Evolutionary conservation across 1,284 basidiomycete genomes (phyloP), one percentile per base, ranked within the genome.

Genomic region (Papiliotrema flavescens): DNA sequence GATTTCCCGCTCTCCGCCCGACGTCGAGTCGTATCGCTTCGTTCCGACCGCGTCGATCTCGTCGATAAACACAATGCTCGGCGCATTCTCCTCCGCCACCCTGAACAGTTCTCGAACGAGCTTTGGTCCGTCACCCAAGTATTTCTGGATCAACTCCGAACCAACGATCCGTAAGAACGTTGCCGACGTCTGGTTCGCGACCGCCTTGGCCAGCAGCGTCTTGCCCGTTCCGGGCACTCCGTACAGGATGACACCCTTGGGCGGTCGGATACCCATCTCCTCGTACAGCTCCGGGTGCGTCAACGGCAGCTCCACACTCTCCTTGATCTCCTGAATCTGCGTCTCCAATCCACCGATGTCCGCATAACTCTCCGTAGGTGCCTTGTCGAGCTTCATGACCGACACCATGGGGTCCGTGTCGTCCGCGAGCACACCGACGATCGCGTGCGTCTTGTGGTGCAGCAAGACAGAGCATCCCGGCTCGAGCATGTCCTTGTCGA

Each of bases 271-370:
- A 57, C 96, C 96, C 96, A 99, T 98, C 80, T 98, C 95, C 76
- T 98, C 95, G 78, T 98, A 99, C 40, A 98, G 79, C 73, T 99
- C 96, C 9, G 96, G 96, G 74, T 98, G 96, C 17, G 95, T 98
- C 46, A 99, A 82, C 0, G 96, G 96, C 47, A 99, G 82, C 76
- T 98, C 96, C 57, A 99, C 95, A 23, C 95, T 91, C 86, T 99
- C 95, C 87, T 98, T 98, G 74, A 98, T 98, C 78, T 98, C 95
- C 77, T 98, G 93, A 66, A 98, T 98, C 77, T 98, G 96, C 48
- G 83, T 82, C 74, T 98, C 96, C 24, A 99, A 81, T 54, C 95
- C 95, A 81, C 96, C 96, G 66, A 99, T 89, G 72, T 98, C 96
- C 36, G 95, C 94, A 76, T 99, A 99, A 63, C 90, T 96, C 79